Base-by-base conservation (phyloP, 345 rosid genomes). In the Gynandropsis gynandra region DNA sequence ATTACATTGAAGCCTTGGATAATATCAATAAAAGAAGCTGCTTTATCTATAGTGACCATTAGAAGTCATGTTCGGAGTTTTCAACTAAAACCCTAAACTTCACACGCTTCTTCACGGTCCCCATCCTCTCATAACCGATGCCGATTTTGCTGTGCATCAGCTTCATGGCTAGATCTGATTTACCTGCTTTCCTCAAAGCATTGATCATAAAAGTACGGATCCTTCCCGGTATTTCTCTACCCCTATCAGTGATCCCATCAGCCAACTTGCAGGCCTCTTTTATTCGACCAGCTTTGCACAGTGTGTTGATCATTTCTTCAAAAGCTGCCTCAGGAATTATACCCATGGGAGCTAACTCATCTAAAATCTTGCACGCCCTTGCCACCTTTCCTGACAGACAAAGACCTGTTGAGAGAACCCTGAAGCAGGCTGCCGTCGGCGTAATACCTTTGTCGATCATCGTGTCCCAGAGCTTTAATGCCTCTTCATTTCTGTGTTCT, bases 71-170 rank as follows among this genome's bases (percentile, higher is more conserved):
- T 24, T 24, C 29, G 5, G 29, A 24, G 5, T 5, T 24, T 32
- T 78, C 86, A 59, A 81, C 46, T n/a, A 86, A 85, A 50, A 42
- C 62, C 44, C 52, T 68, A 47, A 87, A 90, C 74, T 87, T 87
- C 31, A 83, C 95, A 58, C 87, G 71, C 59, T 44, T 80, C 66
- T 78, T 80, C 47, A 87, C 57, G 61, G 89, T 75, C n/a, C 89
- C 83, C 67, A 64, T 72, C 64, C 89, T 73, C 63, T 87, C 79
- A 67, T 87, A 83, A 19, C 96, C 94, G 51, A 87, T 76, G 19
- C 95, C 89, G 5, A 90, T 80, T 76, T 82, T 87, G 56, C 89
- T 81, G 53, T 81, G 95, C 98, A 83, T 83, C 73, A 83, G 71
- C 71, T 79, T 90, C 68, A 84, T 74, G 37, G 96, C 89, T 61